phyloP scores from a whole-genome alignment of 1,284 basidiomycete genomes.

The Inonotus obliquus region DNA sequence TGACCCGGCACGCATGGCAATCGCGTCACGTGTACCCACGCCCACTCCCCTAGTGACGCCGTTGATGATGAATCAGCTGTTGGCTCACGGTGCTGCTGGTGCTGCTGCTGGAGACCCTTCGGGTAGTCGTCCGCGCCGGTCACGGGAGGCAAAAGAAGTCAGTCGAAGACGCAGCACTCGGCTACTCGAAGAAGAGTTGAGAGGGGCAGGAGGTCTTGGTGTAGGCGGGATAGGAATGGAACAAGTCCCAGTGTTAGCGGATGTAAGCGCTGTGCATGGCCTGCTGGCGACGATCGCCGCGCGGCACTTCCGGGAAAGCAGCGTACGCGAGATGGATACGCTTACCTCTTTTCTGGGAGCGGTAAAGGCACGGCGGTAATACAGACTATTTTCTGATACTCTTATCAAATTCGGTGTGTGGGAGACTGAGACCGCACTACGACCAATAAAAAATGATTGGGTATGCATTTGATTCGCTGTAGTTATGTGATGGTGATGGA shows the following conservation, averaged over 20 bases:
- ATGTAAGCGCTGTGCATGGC: constrained; percentile 58
- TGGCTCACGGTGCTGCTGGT: neutral
- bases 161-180: constrained; percentile 61
- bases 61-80: constrained; percentile 18
- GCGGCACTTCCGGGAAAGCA: constrained; percentile 57
- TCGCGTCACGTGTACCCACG: constrained; percentile 41
- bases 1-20: constrained; percentile 36
- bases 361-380: constrained; percentile 49
- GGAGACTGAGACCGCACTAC: neutral
- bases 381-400: constrained; percentile 35
- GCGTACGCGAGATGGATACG: constrained; percentile 70
- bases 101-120: constrained; percentile 36
- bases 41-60: constrained; percentile 40
- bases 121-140: constrained; percentile 62
- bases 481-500: neutral
- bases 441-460: neutral
- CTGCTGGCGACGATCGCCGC: constrained; percentile 64
- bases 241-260: constrained; percentile 54
- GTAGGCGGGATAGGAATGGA: constrained; percentile 28
- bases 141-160: constrained; percentile 34
- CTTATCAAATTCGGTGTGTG: constrained; percentile 2
- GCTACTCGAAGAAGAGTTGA: constrained; percentile 57
- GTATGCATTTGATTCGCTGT: neutral
- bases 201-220: constrained; percentile 31
- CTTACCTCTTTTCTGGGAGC: constrained; percentile 72